Percentiles rank a stretch among this genome's conserved stretches.
Conservation (phyloP, 129 eudicot genomes). For the Smallanthus sonchifolius region DNA sequence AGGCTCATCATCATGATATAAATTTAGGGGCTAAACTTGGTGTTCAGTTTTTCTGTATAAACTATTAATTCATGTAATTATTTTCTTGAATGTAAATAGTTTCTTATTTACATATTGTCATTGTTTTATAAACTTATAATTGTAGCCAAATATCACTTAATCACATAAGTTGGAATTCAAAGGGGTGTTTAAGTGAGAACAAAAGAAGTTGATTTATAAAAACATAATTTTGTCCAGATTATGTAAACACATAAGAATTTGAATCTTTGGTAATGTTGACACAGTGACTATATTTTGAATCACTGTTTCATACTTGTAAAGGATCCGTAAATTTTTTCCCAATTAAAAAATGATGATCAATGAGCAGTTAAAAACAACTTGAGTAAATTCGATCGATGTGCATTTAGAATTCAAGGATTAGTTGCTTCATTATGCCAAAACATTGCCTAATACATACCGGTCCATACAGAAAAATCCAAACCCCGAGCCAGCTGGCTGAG, state of each 20-base stretch:
- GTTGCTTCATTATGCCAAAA: background rate
- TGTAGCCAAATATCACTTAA: background rate
- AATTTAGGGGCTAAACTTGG: background rate
- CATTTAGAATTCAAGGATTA: background rate
- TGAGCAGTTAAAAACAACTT: background rate
- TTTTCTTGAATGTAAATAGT: background rate
- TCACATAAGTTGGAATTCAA: too few relatives aligned
- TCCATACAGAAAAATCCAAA: background rate
- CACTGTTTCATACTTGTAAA: background rate
- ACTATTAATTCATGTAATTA: background rate
- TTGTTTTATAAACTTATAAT: background rate
- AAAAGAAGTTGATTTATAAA: too few relatives aligned
- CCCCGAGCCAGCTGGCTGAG: background rate
- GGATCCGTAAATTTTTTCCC: background rate
- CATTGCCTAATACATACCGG: background rate
- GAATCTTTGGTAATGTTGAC: too few relatives aligned
- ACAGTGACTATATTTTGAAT: background rate
- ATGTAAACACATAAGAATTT: too few relatives aligned
- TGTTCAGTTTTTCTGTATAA: background rate
- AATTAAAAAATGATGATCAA: background rate
- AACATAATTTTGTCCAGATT: too few relatives aligned
- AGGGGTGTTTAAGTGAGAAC: too few relatives aligned
- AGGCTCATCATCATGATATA: background rate
- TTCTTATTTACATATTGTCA: background rate
- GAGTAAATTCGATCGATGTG: background rate